Conservation (phyloP, 2,329 filamentous ascomycete species). For the Hymenoscyphus fraxineus region DNA sequence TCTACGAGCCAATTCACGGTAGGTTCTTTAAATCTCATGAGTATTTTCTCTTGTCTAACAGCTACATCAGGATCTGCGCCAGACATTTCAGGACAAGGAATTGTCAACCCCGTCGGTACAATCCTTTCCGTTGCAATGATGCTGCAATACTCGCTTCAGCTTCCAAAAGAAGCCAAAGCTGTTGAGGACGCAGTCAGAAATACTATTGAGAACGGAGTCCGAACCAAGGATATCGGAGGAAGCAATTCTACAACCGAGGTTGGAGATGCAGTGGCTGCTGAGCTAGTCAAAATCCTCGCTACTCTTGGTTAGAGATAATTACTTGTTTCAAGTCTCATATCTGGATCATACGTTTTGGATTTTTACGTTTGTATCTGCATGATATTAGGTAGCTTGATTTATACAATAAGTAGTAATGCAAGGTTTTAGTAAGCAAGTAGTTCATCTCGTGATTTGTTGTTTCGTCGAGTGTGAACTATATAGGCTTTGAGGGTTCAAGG, state of each 20-base stretch:
- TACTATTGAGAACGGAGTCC: constrained; percentile 73
- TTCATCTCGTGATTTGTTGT: too few species aligned
- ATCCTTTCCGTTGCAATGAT: constrained; percentile 94
- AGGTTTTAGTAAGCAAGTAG: background rate
- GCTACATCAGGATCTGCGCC: constrained; percentile 68
- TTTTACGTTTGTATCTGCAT: background rate
- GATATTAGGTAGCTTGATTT: background rate
- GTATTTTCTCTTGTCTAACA: background rate
- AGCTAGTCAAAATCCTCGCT: constrained; percentile 64
- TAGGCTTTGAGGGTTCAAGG: too few species aligned
- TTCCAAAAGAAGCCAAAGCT: constrained; percentile 70
- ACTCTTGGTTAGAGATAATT: background rate
- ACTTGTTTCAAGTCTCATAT: background rate
- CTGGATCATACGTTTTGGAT: background rate
- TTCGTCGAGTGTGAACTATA: too few species aligned
- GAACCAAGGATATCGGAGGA: constrained; percentile 84
- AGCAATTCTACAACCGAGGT: constrained; percentile 68
- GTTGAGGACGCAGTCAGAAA: constrained; percentile 78
- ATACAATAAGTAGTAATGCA: background rate
- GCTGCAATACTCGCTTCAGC: constrained; percentile 84
- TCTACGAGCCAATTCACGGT: constrained; percentile 98
- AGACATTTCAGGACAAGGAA: constrained; percentile 86
- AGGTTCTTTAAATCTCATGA: constrained; percentile 29
- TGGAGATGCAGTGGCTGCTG: constrained; percentile 75
- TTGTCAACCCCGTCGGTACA: constrained; percentile 89